Percentiles rank a stretch among this genome's conserved stretches.
phyloP scores from a whole-genome alignment of 2,329 filamentous ascomycete species.

The Ophiostoma himal-ulmi region DNA sequence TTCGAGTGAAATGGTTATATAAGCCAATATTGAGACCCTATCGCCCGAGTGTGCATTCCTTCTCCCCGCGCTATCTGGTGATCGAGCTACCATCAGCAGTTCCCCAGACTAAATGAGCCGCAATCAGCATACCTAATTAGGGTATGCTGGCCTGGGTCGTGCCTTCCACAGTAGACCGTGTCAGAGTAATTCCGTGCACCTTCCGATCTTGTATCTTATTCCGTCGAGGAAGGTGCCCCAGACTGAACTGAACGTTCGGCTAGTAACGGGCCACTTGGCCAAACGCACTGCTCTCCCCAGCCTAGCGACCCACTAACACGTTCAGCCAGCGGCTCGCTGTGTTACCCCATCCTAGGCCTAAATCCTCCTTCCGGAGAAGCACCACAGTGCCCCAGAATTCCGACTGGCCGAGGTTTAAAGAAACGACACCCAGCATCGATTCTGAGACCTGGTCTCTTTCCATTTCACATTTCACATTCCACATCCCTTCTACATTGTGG shows the following conservation, averaged over 20 bases:
- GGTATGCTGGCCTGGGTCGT: background rate
- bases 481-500: background rate
- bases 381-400: constrained; percentile 13
- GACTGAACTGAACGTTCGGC: background rate
- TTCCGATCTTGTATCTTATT: background rate
- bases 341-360: background rate
- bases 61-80: background rate
- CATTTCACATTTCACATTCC: background rate
- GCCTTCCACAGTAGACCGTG: background rate
- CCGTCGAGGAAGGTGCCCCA: background rate
- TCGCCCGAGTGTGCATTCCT: background rate
- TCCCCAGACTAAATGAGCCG: background rate
- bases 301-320: background rate
- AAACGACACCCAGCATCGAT: background rate
- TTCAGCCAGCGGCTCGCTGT: constrained; percentile 9
- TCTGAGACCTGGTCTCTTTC: constrained; percentile 3
- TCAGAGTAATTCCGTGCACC: background rate
- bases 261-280: background rate
- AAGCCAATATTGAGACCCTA: background rate
- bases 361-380: background rate
- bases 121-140: background rate
- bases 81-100: background rate
- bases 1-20: background rate
- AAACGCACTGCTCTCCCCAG: background rate
- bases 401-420: constrained; percentile 18